Evolutionary conservation across 352 stramenopile genomes (phyloP).

Genomic region (Globisporangium ultimum): DNA sequence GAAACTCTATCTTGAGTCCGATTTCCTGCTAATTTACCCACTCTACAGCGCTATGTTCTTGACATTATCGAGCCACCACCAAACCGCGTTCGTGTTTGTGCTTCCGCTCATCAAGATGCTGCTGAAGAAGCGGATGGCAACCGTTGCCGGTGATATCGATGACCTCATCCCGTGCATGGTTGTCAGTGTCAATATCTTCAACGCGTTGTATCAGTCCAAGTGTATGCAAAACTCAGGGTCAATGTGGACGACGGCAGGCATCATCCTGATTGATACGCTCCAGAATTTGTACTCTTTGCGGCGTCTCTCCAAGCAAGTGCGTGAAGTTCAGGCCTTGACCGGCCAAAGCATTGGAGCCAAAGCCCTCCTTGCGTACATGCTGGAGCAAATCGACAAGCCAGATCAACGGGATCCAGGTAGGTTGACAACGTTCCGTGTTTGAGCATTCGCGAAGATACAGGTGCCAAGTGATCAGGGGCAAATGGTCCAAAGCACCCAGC

Average conservation of each 20-base stretch:
- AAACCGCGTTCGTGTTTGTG: conserved; percentile 6
- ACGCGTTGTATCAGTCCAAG: conserved; percentile 12
- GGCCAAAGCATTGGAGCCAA: neutral
- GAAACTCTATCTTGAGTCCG: neutral
- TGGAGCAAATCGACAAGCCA: neutral
- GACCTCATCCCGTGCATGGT: conserved; percentile 3
- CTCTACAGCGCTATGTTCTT: conserved; percentile 4
- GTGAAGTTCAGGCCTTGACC: neutral
- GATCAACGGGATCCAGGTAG: neutral
- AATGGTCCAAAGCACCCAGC: neutral
- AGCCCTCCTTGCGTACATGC: neutral
- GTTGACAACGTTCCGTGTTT: neutral
- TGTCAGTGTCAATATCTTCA: conserved; percentile 4
- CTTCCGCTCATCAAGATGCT: conserved; percentile 2
- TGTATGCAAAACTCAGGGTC: conserved; percentile 16
- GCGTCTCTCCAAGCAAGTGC: neutral
- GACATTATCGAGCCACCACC: neutral
- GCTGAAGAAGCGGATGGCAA: conserved; percentile 3
- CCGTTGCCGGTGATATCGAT: neutral
- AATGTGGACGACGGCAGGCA: conserved; percentile 19
- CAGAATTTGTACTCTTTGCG: neutral
- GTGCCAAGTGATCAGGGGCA: neutral
- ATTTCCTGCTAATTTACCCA: conserved; percentile 6
- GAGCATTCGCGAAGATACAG: neutral
- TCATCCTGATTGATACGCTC: neutral